Conservation (phyloP, 495 filamentous ascomycete genomes). For the Talaromyces liani region DNA sequence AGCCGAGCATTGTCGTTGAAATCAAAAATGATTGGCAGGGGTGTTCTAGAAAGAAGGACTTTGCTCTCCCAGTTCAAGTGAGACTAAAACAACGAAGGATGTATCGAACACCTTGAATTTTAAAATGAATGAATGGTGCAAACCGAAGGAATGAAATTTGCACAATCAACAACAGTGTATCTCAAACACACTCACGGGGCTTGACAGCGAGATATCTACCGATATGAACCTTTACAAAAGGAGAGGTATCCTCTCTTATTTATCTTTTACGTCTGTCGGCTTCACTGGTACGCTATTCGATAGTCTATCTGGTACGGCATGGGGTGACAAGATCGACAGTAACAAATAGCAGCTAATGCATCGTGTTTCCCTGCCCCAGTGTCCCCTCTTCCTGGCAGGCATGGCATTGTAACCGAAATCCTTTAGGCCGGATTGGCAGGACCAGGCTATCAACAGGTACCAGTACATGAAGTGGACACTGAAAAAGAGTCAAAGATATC, state of each 20-base stretch:
- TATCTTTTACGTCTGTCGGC: neutral
- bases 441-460: neutral
- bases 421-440: neutral
- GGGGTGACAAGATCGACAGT: neutral
- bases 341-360: neutral
- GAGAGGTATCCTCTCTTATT: neutral
- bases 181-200: neutral
- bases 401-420: neutral
- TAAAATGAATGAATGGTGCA: neutral
- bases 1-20: neutral
- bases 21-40: neutral
- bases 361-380: neutral
- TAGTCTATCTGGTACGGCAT: neutral
- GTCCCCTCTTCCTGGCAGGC: neutral
- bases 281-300: neutral
- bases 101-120: neutral
- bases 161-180: neutral
- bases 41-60: neutral
- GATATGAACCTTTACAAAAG: neutral
- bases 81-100: neutral
- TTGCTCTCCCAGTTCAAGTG: neutral
- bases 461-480: neutral
- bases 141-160: neutral
- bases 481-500: neutral
- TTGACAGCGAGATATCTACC: neutral